Base-by-base conservation (phyloP, 192 early-diverging fungal species). In the Coemansia sp. region DNA sequence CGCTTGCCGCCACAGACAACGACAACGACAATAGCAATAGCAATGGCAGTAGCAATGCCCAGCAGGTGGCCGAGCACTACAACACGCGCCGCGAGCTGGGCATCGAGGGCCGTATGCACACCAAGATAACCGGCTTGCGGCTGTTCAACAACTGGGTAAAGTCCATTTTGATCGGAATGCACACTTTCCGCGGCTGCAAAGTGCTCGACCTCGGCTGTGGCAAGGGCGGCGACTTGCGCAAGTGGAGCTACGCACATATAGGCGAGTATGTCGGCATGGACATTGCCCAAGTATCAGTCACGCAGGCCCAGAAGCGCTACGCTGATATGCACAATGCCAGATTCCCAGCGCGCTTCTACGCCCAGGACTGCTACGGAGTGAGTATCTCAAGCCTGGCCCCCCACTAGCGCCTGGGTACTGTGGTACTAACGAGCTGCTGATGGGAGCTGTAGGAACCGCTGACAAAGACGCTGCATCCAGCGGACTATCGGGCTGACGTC, bases 131-230 rank as follows among this genome's bases (percentile, higher is more conserved):
- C 28, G 87, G 90, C 3, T 70, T 99, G 53, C 92, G 93, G 43
- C 88, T 86, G 60, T 95, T 95, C 76, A 98, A 99, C 85, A 99
- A 99, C 84, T 99, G 95, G 95, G 73, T 95, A 55, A 99, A 99
- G 63, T 88, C 92, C 11, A 79, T 95, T 3, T 77, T 99, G 31
- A 95, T 99, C 61, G 69, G 82, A 11, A 66, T 85, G 26, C 88
- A 91, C 73, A 85, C 86, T n/a, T 63, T 68, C 9, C 66, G 77
- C 0, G 83, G 83, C 0, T 73, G 84, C 71, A 60, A 45, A 7
- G 95, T 93, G 8, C 85, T 99, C 42, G 97, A 98, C 70, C 83
- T 97, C 51, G 93, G 94, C 9, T 96, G 94, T 76, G 97, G 97
- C 16, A 96, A 96, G 75, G 94, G 94, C 20, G 94, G 94, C n/a